Evolutionary conservation across 2,329 filamentous ascomycete species (phyloP), one percentile per base, ranked within the genome.

Genomic region (Aaosphaeria arxii): DNA sequence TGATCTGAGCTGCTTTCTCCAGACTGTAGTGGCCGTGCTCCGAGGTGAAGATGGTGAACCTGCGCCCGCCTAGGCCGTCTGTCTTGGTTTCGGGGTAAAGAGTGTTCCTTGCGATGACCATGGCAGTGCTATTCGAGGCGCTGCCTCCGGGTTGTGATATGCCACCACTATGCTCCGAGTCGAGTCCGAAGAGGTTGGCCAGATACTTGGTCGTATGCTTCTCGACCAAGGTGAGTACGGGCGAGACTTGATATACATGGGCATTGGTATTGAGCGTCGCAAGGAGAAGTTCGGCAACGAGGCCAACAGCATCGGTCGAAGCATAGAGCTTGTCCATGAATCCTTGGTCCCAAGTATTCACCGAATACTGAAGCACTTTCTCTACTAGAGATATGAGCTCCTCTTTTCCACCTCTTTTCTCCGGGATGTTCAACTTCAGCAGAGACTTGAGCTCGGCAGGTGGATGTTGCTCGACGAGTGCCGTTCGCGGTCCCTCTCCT

Each of bases 331-430:
- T 97, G 73, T 96, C 91, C 63, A 97, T 74, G 71, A 97, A 99
- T 7, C 92, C 92, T 71, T 96, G 91, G 63, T 95, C 88, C 89
- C 91, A 97, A n/a, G 92, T 96, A 73, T 99, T 99, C 64, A 97
- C 92, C 63, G 88, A 94, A 71, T 95, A 91, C 54, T 82, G 79
- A 39, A 97, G 77, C 17, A 96, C 78, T 51, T 84, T 81, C 56
- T 84, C 75, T 41, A 95, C 79, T 3, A 83, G 48, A 2, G 63
- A 47, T 11, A 77, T 38, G 9, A 78, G 53, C 6, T 73, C 75
- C 7, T 72, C 66, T 51, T 71, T 75, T 28, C 75, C 74, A 2
- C 62, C 56, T 11, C 66, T 62, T 36, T 66, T 33, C 6, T 67
- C 57, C 0, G 70, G 68, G 5, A 77, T 59, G 28, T 59, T 44